Conservation (phyloP, 768 basidiomycete species). For the Tylopilus balloui region DNA sequence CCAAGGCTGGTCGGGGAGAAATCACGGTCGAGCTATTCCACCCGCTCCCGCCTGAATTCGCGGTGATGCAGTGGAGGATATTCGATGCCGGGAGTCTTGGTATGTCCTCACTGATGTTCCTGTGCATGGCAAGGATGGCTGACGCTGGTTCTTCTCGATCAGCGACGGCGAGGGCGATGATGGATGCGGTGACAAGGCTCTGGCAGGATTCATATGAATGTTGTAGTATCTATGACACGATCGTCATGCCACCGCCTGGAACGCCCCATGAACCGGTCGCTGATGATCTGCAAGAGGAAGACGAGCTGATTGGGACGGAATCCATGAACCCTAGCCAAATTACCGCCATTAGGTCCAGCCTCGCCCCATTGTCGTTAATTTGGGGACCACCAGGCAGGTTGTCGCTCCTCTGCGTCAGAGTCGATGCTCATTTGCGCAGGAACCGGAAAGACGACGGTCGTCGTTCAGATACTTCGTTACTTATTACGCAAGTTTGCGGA, state of each 20-base stretch:
- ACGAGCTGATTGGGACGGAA: constrained; percentile 12
- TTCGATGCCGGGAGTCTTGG: constrained; percentile 60
- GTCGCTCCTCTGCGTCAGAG: neutral
- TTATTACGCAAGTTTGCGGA: constrained; percentile 33
- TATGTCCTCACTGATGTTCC: constrained; percentile 22
- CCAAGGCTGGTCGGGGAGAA: constrained; percentile 49
- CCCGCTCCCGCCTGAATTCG: constrained; percentile 57
- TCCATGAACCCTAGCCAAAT: constrained; percentile 54
- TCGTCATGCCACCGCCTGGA: constrained; percentile 30
- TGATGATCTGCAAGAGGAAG: constrained; percentile 5
- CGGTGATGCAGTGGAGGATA: constrained; percentile 58
- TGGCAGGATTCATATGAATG: constrained; percentile 39
- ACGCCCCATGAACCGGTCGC: constrained; percentile 18
- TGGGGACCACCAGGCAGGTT: constrained; percentile 64
- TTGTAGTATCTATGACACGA: constrained; percentile 48
- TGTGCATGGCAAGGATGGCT: neutral
- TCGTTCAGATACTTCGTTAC: constrained; percentile 53
- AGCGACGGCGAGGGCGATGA: constrained; percentile 64
- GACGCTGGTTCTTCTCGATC: constrained; percentile 6
- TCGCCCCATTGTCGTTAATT: constrained; percentile 48
- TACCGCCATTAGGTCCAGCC: constrained; percentile 43
- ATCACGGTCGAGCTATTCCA: constrained; percentile 50
- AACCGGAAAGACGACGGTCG: constrained; percentile 69
- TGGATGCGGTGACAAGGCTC: constrained; percentile 54
- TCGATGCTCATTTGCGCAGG: constrained; percentile 33